These are phyloP conservation scores for Pisolithus orientalis DNA, from an alignment of 768 basidiomycete genomes.

Conservation along the genomic window DNA sequence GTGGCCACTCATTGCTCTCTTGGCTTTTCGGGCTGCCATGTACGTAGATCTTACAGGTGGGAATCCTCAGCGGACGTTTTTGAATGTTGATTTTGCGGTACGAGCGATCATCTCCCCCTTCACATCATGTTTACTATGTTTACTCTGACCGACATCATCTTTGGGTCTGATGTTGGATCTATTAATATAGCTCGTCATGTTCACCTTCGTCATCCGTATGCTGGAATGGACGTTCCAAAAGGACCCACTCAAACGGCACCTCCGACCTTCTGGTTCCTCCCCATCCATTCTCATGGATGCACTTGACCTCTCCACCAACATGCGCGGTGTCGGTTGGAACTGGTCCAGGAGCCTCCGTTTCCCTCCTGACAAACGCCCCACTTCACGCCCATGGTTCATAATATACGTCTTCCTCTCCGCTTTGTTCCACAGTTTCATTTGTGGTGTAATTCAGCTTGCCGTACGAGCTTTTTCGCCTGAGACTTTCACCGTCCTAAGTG, in stretches of 20 bases:
- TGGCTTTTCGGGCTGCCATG: constrained; percentile 33
- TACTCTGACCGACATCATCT: too few species aligned
- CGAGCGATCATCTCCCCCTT: background rate
- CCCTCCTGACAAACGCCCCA: constrained; percentile 35
- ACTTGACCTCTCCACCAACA: constrained; percentile 42
- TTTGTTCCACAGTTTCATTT: background rate
- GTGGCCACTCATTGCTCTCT: constrained; percentile 39
- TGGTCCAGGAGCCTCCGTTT: constrained; percentile 37
- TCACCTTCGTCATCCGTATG: constrained; percentile 7
- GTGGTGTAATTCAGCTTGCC: background rate
- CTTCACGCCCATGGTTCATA: constrained; percentile 34
- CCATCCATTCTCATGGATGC: constrained; percentile 35
- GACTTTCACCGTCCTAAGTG: background rate
- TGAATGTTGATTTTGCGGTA: constrained; percentile 9
- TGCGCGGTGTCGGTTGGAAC: constrained; percentile 60
- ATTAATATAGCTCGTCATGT: constrained; percentile 10
- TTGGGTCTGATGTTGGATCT: background rate
- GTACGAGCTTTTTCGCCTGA: background rate
- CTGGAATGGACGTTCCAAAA: constrained; percentile 13
- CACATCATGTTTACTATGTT: too few species aligned
- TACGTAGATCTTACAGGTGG: constrained; percentile 5
- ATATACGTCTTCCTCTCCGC: constrained; percentile 3
- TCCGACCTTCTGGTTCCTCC: constrained; percentile 3
- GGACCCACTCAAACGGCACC: constrained; percentile 9
- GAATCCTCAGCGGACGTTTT: background rate